Base-by-base conservation (phyloP, 768 basidiomycete genomes). In the Terana coerulea region DNA sequence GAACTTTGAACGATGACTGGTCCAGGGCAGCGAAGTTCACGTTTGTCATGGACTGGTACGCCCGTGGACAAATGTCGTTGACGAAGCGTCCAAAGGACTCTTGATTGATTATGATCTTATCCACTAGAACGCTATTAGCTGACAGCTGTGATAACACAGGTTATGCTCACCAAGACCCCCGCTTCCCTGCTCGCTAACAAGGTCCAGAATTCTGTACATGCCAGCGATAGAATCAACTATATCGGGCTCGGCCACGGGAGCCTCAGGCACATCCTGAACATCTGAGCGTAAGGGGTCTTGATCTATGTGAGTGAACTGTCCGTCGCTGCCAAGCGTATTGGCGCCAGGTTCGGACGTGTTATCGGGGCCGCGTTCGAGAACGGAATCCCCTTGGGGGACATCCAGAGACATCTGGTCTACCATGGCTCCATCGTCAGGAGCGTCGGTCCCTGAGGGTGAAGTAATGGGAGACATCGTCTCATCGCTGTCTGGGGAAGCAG, bases 61-160 rank as follows among this genome's bases (percentile, higher is more conserved):
- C 74, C 1, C 77, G 75, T 0, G 82, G 79, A 34, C 59, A 69
- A 8, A 82, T 40, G 15, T 59, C 60, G 45, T 83, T 78, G 58
- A 80, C 72, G 45, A 84, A 74, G 2, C 66, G 54, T 52, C 67
- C 65, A 11, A 84, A 64, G 2, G 78, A 75, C 2, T 72, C 65
- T 60, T 81, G 79, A 1, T 70, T 68, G 25, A 85, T 84, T 61
- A 84, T 76, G 28, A 84, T 74, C 59, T 85, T 84, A 57, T 83
- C 80, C 33, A 82, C 82, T 81, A 53, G 43, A 26, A n/a, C 3
- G 3, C 9, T 21, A 40, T n/a, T n/a, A n/a, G n/a, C n/a, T n/a
- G n/a, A n/a, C n/a, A n/a, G n/a, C n/a, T n/a, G n/a, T n/a, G n/a
- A n/a, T 7, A 17, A 24, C 33, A 6, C 14, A 30, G 10, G 48